These are phyloP conservation scores for Ogataea haglerorum DNA, from an alignment of 805 yeast species.

Conservation along the genomic window DNA sequence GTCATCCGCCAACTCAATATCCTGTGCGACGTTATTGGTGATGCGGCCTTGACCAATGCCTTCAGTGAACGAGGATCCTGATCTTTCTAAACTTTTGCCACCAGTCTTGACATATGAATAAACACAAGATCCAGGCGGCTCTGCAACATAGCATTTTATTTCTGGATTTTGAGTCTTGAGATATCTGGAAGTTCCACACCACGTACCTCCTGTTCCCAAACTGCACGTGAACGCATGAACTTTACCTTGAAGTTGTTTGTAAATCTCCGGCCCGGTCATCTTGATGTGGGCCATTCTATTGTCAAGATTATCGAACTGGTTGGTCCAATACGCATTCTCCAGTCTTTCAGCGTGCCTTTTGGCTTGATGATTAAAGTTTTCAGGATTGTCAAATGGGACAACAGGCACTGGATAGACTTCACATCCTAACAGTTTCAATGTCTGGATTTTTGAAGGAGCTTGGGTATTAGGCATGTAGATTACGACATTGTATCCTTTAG, in stretches of 20 bases:
- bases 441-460: slow-evolving; percentile 73
- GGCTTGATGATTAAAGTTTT: slow-evolving; percentile 85
- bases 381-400: slow-evolving; percentile 75
- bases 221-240: slow-evolving; percentile 86
- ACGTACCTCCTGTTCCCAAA: slow-evolving; percentile 92
- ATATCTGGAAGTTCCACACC: slow-evolving; percentile 80
- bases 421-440: slow-evolving; percentile 73
- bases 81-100: slow-evolving; percentile 63
- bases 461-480: slow-evolving; percentile 93
- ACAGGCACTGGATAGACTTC: slow-evolving; percentile 89
- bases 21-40: slow-evolving; percentile 75
- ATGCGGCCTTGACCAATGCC: slow-evolving; percentile 96
- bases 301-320: slow-evolving; percentile 86
- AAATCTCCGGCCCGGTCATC: slow-evolving; percentile 90
- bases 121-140: slow-evolving; percentile 90
- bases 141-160: slow-evolving; percentile 71
- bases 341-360: slow-evolving; percentile 73
- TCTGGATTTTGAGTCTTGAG: slow-evolving; percentile 65
- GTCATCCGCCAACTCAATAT: slow-evolving; percentile 70
- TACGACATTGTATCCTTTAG: slow-evolving; percentile 79
- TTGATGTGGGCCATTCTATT: slow-evolving; percentile 86
- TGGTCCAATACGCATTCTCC: slow-evolving; percentile 86
- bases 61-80: slow-evolving; percentile 88
- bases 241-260: slow-evolving; percentile 76
- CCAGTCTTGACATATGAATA: slow-evolving; percentile 72